These are phyloP conservation scores for Fragilariopsis cylindrus DNA, from an alignment of 108 stramenopile species.

Conservation along the genomic window DNA sequence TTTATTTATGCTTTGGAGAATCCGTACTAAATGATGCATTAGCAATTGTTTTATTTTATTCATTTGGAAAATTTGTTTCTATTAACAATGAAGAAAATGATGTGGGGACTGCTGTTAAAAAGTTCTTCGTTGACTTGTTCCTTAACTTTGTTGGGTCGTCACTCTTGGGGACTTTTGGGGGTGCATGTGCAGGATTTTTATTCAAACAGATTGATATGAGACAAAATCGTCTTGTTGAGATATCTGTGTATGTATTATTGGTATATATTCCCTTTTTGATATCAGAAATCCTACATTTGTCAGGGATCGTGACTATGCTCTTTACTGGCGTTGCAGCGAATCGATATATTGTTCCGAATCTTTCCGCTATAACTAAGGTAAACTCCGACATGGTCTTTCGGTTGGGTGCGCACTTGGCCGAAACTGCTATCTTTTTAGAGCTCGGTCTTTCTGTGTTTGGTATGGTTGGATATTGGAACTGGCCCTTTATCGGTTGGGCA, in stretches of 20 bases:
- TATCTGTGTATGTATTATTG: conserved; percentile 56
- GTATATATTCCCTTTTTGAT: conserved; percentile 79
- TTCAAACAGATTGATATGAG: conserved; percentile 72
- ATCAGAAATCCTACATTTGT: conserved; percentile 67
- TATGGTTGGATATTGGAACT: conserved; percentile 38
- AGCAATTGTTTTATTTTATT: conserved; percentile 73
- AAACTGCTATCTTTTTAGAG: conserved; percentile 82
- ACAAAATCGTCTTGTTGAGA: conserved; percentile 52
- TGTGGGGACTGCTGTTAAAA: conserved; percentile 34
- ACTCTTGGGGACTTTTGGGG: conserved; percentile 56
- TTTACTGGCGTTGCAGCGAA: conserved; percentile 77
- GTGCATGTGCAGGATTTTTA: conserved; percentile 48
- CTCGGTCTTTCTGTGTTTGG: conserved; percentile 76
- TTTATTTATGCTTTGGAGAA: conserved; percentile 91
- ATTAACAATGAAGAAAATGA: conserved; percentile 33
- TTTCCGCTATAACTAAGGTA: conserved; percentile 43
- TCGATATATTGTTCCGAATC: conserved; percentile 65
- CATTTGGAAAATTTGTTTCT: conserved; percentile 61
- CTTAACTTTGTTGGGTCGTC: conserved; percentile 59
- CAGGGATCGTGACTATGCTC: conserved; percentile 87
- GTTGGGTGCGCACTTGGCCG: conserved; percentile 64
- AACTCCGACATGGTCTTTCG: conserved; percentile 63
- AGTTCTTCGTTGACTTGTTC: conserved; percentile 59
- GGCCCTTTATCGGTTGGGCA: conserved; percentile 56
- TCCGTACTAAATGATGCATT: conserved; percentile 87